Conservation (phyloP, 148 eudicot genomes). For the Rhododendron ovatum region DNA sequence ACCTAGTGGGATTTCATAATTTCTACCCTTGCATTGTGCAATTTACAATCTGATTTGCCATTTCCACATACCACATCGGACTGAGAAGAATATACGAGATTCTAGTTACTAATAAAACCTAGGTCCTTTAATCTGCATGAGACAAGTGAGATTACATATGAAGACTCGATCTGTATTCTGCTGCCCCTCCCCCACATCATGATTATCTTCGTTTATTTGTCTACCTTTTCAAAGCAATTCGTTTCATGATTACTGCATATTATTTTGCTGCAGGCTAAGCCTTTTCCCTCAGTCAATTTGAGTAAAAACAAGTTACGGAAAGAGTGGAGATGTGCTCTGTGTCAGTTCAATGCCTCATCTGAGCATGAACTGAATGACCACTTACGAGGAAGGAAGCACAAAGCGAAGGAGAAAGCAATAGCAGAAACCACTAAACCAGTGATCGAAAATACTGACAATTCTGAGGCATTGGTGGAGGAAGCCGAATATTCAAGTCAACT, state of each 20-base stretch:
- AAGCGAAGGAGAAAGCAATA: not conserved
- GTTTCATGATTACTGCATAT: not conserved
- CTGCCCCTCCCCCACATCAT: not conserved
- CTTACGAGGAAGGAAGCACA: constrained; percentile 3
- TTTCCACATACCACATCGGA: not conserved
- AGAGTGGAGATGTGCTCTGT: not conserved
- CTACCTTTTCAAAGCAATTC: not conserved
- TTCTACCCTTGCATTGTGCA: not conserved
- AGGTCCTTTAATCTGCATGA: too few species aligned
- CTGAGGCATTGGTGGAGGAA: not conserved
- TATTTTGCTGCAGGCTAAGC: not conserved
- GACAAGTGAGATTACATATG: too few species aligned
- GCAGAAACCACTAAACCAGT: not conserved
- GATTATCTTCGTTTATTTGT: not conserved
- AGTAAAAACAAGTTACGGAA: not conserved
- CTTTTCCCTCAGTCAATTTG: not conserved
- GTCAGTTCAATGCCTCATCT: not conserved
- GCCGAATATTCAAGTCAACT: not conserved
- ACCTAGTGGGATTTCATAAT: not conserved
- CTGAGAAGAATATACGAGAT: not conserved
- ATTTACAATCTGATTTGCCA: not conserved
- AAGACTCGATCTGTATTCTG: not conserved
- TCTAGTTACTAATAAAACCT: too few species aligned
- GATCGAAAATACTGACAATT: not conserved
- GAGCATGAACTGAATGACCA: not conserved